Evolutionary conservation across 2,329 filamentous ascomycete genomes (phyloP).

Genomic region (Chrysoporthe cubensis): DNA sequence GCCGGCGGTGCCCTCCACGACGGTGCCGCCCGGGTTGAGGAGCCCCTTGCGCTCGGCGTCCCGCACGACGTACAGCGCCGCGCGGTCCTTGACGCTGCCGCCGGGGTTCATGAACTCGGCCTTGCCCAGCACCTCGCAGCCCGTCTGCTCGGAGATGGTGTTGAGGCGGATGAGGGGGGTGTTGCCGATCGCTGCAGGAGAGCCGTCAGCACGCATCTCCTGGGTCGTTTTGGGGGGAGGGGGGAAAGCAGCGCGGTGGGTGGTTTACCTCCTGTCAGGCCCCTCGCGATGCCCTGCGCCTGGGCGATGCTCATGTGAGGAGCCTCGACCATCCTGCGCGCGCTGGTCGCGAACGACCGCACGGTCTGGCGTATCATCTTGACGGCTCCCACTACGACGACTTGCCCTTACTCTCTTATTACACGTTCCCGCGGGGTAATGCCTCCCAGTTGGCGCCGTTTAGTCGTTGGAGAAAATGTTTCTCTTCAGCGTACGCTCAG

Average conservation of each 20-base stretch:
- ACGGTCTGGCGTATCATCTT: slow-evolving; percentile 72
- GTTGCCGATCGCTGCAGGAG: slow-evolving; percentile 84
- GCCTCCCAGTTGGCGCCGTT: neutral
- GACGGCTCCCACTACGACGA: slow-evolving; percentile 15
- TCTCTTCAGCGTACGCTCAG: neutral
- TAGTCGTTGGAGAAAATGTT: neutral
- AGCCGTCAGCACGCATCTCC: too few species aligned
- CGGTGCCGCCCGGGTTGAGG: slow-evolving; percentile 83
- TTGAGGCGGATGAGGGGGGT: slow-evolving; percentile 93
- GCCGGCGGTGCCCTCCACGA: slow-evolving; percentile 95
- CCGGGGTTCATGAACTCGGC: slow-evolving; percentile 99
- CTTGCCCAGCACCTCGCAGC: slow-evolving; percentile 93
- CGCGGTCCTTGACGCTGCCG: slow-evolving; percentile 94
- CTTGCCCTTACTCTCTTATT: neutral
- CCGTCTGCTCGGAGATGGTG: slow-evolving; percentile 84
- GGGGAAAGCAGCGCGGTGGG: neutral
- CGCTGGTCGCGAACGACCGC: slow-evolving; percentile 68
- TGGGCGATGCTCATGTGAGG: slow-evolving; percentile 75
- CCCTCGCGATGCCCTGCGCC: slow-evolving; percentile 77
- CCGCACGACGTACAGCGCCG: slow-evolving; percentile 89
- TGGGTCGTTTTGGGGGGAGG: too few species aligned
- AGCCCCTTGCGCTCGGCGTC: slow-evolving; percentile 90
- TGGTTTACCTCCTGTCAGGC: slow-evolving; percentile 75
- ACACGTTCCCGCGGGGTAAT: neutral
- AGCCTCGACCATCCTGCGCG: slow-evolving; percentile 54